A percentile compares a stretch with the other conserved stretches of the same genome.
Conservation (phyloP, 176 grass and related monocot genomes). For the Pharus latifolius region DNA sequence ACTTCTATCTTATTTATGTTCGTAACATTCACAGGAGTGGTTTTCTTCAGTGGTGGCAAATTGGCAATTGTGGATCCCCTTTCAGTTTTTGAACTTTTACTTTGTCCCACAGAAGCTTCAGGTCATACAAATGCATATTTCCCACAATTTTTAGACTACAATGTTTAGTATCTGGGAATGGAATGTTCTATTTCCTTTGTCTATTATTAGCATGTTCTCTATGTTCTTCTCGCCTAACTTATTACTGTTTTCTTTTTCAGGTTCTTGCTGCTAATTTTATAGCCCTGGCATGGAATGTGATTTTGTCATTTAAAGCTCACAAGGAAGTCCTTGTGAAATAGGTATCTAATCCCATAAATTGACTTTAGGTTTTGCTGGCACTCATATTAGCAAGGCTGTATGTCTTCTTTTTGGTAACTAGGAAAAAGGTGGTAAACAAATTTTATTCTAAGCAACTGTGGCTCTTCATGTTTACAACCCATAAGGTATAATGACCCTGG, state of each 20-base stretch:
- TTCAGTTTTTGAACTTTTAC: constrained; percentile 92
- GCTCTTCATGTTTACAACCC: not conserved
- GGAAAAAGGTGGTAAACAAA: no score
- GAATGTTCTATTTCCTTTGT: not conserved
- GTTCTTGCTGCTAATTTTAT: constrained; percentile 78
- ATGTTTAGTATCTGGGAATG: not conserved
- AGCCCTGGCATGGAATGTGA: constrained; percentile 77
- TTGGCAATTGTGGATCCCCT: constrained; percentile 96
- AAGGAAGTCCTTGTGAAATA: constrained; percentile 61
- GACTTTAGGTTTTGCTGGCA: no score
- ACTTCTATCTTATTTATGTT: not conserved
- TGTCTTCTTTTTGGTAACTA: no score
- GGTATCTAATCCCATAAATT: no score
- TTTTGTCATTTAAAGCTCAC: constrained; percentile 87
- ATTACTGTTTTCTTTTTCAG: constrained; percentile 1
- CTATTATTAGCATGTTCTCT: not conserved
- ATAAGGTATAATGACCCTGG: not conserved
- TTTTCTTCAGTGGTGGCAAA: constrained; percentile 58
- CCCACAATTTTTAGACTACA: not conserved
- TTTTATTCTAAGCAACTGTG: no score
- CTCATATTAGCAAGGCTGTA: no score
- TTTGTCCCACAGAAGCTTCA: constrained; percentile 92
- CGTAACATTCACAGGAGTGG: constrained; percentile 55
- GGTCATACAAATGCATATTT: constrained; percentile 22
- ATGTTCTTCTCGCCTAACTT: not conserved